These are phyloP conservation scores for Solanum sejunctum DNA, from an alignment of 257 asterid species.

Conservation along the genomic window DNA sequence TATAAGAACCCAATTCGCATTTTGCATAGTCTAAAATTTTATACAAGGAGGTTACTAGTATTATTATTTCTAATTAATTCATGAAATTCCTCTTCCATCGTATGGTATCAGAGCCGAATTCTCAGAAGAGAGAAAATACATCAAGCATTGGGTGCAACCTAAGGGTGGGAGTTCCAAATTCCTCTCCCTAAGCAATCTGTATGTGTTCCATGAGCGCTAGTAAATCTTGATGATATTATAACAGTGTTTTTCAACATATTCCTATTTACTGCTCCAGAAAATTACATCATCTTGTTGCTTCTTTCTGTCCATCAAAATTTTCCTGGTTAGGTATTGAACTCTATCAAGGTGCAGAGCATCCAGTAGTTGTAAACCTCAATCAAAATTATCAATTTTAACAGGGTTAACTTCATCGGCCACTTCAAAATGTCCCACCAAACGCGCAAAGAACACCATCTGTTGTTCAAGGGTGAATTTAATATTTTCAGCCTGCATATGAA, in stretches of 20 bases:
- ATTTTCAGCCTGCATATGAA: slow-evolving; percentile 61
- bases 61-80: neutral
- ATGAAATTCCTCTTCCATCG: neutral
- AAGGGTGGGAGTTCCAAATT: neutral
- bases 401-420: slow-evolving; percentile 77
- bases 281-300: neutral
- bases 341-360: neutral
- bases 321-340: neutral
- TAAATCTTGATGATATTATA: neutral
- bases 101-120: neutral
- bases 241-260: neutral
- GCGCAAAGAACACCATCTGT: slow-evolving; percentile 88
- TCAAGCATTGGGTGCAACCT: neutral
- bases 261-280: neutral
- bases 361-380: slow-evolving; percentile 19
- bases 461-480: slow-evolving; percentile 88
- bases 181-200: neutral
- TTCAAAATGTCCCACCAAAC: slow-evolving; percentile 49
- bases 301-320: neutral
- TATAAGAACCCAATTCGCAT: neutral
- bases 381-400: slow-evolving; percentile 57
- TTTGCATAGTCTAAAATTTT: neutral
- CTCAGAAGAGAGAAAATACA: neutral
- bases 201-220: neutral
- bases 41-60: neutral